A percentile compares a stretch with the other conserved stretches of the same genome.
These are phyloP conservation scores for Hirsutella rhossiliensis DNA, from an alignment of 2,329 filamentous ascomycete species.

Conservation along the genomic window DNA sequence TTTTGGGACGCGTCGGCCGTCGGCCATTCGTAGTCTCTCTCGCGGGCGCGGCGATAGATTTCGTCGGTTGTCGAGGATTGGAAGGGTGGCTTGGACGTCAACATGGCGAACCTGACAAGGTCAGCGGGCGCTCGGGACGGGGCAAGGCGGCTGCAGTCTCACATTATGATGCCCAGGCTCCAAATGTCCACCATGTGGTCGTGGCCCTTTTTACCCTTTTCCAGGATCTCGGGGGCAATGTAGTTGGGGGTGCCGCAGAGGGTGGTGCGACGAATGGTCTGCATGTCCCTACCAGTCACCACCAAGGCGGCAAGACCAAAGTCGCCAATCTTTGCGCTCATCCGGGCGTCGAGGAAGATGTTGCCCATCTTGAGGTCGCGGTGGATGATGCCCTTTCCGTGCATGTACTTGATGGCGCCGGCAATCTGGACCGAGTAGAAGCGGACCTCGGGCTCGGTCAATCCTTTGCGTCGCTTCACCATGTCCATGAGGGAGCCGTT, in stretches of 20 bases:
- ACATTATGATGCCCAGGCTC: constrained; percentile 96
- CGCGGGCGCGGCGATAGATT: constrained; percentile 61
- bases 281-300: constrained; percentile 82
- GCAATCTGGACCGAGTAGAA: constrained; percentile 92
- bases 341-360: constrained; percentile 82
- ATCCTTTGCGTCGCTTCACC: constrained; percentile 80
- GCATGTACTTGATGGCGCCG: constrained; percentile 96
- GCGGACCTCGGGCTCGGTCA: constrained; percentile 88
- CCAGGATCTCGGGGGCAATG: constrained; percentile 90
- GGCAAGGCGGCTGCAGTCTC: not conserved
- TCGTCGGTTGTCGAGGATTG: constrained; percentile 83
- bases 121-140: not conserved
- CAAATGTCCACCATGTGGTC: constrained; percentile 98
- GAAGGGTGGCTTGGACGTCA: constrained; percentile 92
- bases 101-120: constrained; percentile 68
- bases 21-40: constrained; percentile 73
- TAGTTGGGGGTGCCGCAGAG: constrained; percentile 97
- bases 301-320: constrained; percentile 90
- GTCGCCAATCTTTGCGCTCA: constrained; percentile 98
- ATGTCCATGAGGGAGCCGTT: constrained; percentile 97
- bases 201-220: constrained; percentile 88
- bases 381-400: constrained; percentile 90
- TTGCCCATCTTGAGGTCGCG: constrained; percentile 97
- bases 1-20: constrained; percentile 51
- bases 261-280: constrained; percentile 73